Evolutionary conservation across 2,329 filamentous ascomycete genomes (phyloP), one percentile per base, ranked within the genome.

Genomic region (Lasiodiplodia gonubiensis): DNA sequence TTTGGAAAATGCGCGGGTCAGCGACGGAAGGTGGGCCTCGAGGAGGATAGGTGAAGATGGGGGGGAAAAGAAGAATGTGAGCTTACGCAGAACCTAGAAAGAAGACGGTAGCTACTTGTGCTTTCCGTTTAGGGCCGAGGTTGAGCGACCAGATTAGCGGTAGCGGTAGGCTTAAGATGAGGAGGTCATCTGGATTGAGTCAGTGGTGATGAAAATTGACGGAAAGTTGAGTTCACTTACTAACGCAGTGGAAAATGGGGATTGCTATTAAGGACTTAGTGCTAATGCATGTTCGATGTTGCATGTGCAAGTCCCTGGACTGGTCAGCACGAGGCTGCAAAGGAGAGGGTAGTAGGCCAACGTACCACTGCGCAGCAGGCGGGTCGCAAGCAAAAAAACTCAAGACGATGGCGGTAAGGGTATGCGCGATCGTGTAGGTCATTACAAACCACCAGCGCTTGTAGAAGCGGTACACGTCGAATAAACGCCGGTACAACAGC

Each of bases 401-500:
- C 18, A 61, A 33, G 18, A 61, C 2, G 16, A 61, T 35, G 12
- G 57, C 60, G 1, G 16, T 25, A 16, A 52, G 18, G 30, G 60
- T 52, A 33, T 64, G 49, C 4, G 30, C 21, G 27, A 52, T 27
- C 16, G 46, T 64, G 46, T 52, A 64, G 8, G 35, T 18, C 60
- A 53, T 64, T 14, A 64, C 60, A 21, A 64, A 53, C 60, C 60
- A 64, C 60, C 60, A 64, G 30, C 49, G 46, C 30, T 52, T 52
- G 60, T 25, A 52, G 27, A 64, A 64, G n/a, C 35, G 60, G 11
- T 64, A 33, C 30, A 64, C 46, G 30, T 51, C 46, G 55, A 69
- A 69, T 5, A 69, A 30, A 27, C 63, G 66, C 1, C 61, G 51
- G 27, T 68, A 69, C 14, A 69, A 30, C 21, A 66, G 25, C 12